Percentiles rank a stretch among this genome's conserved stretches.
Conservation (phyloP, 2,329 filamentous ascomycete genomes). For the Aspergillus latus region DNA sequence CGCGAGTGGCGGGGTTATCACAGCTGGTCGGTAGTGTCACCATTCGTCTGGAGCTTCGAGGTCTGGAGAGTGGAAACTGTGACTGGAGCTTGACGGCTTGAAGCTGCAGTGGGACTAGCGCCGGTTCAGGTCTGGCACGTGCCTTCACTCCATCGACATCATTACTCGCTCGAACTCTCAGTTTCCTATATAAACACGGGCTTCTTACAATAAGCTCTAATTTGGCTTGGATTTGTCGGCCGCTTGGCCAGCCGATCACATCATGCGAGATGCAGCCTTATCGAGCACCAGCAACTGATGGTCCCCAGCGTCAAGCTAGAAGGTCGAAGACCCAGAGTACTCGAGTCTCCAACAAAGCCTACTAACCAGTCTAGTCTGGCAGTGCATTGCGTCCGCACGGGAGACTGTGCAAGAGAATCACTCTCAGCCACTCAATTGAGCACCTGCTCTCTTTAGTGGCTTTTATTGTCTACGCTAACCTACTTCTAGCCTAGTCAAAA, state of each 20-base stretch:
- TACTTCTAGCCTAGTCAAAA: constrained; percentile 3
- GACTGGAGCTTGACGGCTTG: constrained; percentile 1
- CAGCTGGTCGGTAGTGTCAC: neutral
- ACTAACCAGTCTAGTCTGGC: neutral
- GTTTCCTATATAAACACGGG: too few relatives aligned
- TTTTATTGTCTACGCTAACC: neutral
- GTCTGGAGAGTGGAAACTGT: neutral
- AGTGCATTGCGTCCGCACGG: neutral
- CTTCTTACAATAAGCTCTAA: neutral
- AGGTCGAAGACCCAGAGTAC: neutral
- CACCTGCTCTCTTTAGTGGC: constrained; percentile 14
- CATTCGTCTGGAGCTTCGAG: neutral
- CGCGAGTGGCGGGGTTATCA: constrained; percentile 4
- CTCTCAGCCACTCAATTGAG: constrained; percentile 19
- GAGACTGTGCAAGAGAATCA: neutral
- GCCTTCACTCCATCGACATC: neutral
- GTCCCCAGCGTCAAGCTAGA: neutral
- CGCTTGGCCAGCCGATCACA: neutral
- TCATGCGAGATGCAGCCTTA: neutral
- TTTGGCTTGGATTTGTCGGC: neutral
- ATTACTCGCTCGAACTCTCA: too few relatives aligned
- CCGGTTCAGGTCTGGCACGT: constrained; percentile 4
- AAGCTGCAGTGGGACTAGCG: constrained; percentile 4
- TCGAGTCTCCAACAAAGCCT: neutral
- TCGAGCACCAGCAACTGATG: neutral